A percentile compares a stretch with the other conserved stretches of the same genome.
These are phyloP conservation scores for Rhizopus arrhizus DNA, from an alignment of 371 early-diverging fungal genomes.

Conservation along the genomic window DNA sequence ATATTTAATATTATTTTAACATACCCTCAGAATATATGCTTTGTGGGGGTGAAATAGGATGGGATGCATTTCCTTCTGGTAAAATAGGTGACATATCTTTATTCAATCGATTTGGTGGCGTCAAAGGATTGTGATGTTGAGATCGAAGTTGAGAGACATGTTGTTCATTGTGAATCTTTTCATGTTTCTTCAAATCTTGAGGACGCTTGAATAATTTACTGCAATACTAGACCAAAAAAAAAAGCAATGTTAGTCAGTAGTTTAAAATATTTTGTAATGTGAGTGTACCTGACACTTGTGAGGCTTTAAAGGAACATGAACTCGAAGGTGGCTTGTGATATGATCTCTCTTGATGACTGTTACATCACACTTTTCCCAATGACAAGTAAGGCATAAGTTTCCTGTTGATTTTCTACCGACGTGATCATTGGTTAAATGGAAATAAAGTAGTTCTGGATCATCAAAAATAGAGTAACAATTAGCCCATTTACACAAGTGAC, in stretches of 20 bases:
- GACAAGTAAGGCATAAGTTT: constrained; percentile 85
- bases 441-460: constrained; percentile 82
- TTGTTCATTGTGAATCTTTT: constrained; percentile 75
- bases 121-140: constrained; percentile 25
- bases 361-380: constrained; percentile 83
- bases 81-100: constrained; percentile 24
- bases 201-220: constrained; percentile 84
- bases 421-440: constrained; percentile 84
- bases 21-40: constrained; percentile 28
- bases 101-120: constrained; percentile 24
- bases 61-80: constrained; percentile 12
- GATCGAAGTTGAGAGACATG: constrained; percentile 21
- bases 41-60: constrained; percentile 30
- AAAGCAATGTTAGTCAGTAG: background rate
- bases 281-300: constrained; percentile 67
- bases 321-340: constrained; percentile 89
- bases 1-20: too few relatives aligned
- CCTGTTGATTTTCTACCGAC: constrained; percentile 87
- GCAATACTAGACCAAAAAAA: constrained; percentile 54
- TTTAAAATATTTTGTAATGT: background rate
- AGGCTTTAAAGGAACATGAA: constrained; percentile 92
- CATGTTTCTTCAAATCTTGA: constrained; percentile 90
- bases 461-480: constrained; percentile 55
- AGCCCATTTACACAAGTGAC: constrained; percentile 52
- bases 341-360: constrained; percentile 88